Conservation (phyloP, 2,329 filamentous ascomycete species). For the Neopestalotiopsis rosae region DNA sequence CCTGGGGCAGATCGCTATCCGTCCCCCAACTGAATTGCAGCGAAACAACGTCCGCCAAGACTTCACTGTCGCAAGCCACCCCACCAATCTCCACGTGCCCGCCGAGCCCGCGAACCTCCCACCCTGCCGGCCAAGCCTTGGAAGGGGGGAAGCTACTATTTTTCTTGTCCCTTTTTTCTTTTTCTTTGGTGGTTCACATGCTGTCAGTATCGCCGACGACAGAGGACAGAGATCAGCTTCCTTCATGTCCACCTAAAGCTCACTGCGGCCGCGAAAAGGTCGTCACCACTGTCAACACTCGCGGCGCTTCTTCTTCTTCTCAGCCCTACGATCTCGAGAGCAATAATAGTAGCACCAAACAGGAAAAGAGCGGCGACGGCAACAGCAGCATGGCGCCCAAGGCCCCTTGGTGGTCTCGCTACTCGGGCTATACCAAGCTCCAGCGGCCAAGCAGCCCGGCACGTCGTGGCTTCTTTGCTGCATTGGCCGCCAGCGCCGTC, state of each 20-base stretch:
- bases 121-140: not conserved
- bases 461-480: slow-evolving; percentile 21
- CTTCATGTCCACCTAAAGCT: slow-evolving; percentile 12
- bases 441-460: slow-evolving; percentile 16
- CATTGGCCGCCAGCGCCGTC: slow-evolving; percentile 18
- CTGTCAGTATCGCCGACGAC: not conserved
- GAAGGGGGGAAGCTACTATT: not conserved
- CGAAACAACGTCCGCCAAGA: not conserved
- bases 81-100: not conserved
- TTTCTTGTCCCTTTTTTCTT: not conserved
- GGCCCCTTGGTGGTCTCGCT: slow-evolving; percentile 21
- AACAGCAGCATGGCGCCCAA: slow-evolving; percentile 18
- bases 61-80: not conserved
- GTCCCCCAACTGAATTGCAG: not conserved
- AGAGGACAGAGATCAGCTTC: slow-evolving; percentile 3
- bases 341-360: not conserved
- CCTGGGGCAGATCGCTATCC: not conserved
- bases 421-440: slow-evolving; percentile 19
- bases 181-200: not conserved
- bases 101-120: not conserved
- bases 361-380: not conserved
- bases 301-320: not conserved
- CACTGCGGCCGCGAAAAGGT: slow-evolving; percentile 9
- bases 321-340: slow-evolving; percentile 14
- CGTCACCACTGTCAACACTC: not conserved